Base-by-base conservation (phyloP, 108 stramenopile genomes). In the Fragilariopsis cylindrus region DNA sequence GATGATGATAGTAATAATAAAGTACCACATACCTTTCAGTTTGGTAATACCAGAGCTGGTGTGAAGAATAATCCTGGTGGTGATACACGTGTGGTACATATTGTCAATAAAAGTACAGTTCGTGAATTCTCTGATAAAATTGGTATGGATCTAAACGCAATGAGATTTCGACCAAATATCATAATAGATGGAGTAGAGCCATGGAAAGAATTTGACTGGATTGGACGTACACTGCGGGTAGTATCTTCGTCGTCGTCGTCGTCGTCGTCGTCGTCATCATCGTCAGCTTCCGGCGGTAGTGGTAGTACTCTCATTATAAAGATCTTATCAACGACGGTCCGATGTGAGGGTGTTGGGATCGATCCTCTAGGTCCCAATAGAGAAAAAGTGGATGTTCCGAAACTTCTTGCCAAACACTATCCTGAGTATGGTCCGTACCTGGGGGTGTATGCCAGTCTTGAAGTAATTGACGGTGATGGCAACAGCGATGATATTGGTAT, bases 11-110 rank as follows among this genome's bases (percentile, higher is more conserved):
- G 21, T 12, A 65, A 73, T 65, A 44, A 15, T 15, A 63, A 63
- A n/a, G 43, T 63, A 42, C 40, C 3, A 18, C 30, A 42, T 12
- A 42, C 60, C 48, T 82, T 82, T 74, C 88, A 89, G 69, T 89
- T 89, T 80, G 88, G 85, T 43, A 89, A 89, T 62, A 89, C 88
- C 8, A 77, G 78, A 15, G 84, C 84, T 18, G 85, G 88, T 13
- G 71, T 74, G 21, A 89, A 86, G 62, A 58, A 76, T 54, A 80
- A 83, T 15, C 69, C 80, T 13, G 62, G 62, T 9, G 62, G 62
- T 8, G 88, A 89, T 69, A 89, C 84, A 40, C 64, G 88, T 49
- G 85, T 84, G 45, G 55, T 89, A 7, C 88, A 89, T 57, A 80
- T 89, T 65, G 76, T 89, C 5, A 86, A 86, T 63, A 63, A 52